Base-by-base conservation (phyloP, 306 rosid species). In the Macrotyloma uniflorum region DNA sequence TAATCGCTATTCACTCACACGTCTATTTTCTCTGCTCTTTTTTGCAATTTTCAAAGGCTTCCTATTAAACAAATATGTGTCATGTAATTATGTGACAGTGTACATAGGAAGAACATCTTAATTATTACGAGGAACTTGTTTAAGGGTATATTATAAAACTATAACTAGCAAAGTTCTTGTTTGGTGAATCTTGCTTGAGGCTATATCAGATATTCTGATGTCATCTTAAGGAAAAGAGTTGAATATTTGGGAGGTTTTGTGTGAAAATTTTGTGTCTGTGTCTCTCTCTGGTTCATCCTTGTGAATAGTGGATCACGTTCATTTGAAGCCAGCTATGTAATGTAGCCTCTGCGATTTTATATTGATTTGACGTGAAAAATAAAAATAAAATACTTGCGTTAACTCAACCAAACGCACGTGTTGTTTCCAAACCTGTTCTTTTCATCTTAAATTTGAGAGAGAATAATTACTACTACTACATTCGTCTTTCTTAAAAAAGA, bases 1-100 rank as follows among this genome's bases (percentile, higher is more conserved):
- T 51, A 19, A 57, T 6, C 32, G 51, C 77, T 65, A 38, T 63
- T 63, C 69, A 63, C 16, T 59, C 22, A 28, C 67, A 61, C 43
- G 1, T 61, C 43, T 10, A 13, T 23, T 55, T 22, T 4, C 62
- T 20, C 1, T 55, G 3, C 62, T 58, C 38, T 15, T 59, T n/a
- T 59, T 59, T 15, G 1, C 12, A 30, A 2, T 15, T 59, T 16
- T 16, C 13, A 59, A 59, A 28, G 5, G 1, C 30, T 26, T 12
- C 0, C 22, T 3, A 0, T 12, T 20, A 20, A 15, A 13, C 36
- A 24, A 13, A 26, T 13, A 35, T 23, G 10, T 19, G n/a, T 57
- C 10, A 23, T 24, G n/a, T 57, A 12, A 24, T 57, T 55, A 55
- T 57, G 33, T 57, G 18, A 57, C 3, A 11, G 62, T 22, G 62